phyloP scores from a whole-genome alignment of 106 monocot species.

The Dendrobium catenatum region DNA sequence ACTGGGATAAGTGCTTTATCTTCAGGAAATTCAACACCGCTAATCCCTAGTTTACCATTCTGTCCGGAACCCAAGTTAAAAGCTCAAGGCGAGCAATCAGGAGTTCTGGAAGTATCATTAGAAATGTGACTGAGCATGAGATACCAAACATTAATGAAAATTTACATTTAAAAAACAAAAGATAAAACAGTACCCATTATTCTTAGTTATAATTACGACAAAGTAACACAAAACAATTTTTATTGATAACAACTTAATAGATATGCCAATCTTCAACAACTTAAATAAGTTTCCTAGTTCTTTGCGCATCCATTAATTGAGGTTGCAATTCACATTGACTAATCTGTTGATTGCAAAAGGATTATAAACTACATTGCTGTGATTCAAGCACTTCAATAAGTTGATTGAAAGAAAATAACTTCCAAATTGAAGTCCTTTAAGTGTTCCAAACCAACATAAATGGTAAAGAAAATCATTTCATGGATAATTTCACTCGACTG shows the following conservation, averaged over 20 bases:
- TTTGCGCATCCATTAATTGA: too few relatives aligned
- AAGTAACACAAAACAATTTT: too few relatives aligned
- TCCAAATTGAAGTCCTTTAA: background rate
- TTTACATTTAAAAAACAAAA: too few relatives aligned
- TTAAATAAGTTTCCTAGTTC: too few relatives aligned
- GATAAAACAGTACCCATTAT: too few relatives aligned
- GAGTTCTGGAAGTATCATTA: background rate
- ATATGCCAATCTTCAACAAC: too few relatives aligned
- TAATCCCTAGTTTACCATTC: constrained; percentile 7
- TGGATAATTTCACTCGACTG: constrained; percentile 9
- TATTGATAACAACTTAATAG: too few relatives aligned
- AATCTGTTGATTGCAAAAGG: background rate
- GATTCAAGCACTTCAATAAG: background rate
- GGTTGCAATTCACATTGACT: background rate
- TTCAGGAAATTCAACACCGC: constrained; percentile 10
- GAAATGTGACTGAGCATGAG: too few relatives aligned
- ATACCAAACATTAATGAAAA: too few relatives aligned
- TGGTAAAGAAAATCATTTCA: background rate
- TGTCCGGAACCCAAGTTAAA: constrained; percentile 18
- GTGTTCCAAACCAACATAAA: background rate
- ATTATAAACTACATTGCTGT: background rate
- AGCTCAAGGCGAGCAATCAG: constrained; percentile 6
- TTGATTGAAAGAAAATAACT: background rate
- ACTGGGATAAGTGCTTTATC: constrained; percentile 8
- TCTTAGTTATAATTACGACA: too few relatives aligned